A percentile compares a stretch with the other conserved stretches of the same genome.
phyloP scores from a whole-genome alignment of 495 filamentous ascomycete genomes.

The Lindgomyces ingoldianus region DNA sequence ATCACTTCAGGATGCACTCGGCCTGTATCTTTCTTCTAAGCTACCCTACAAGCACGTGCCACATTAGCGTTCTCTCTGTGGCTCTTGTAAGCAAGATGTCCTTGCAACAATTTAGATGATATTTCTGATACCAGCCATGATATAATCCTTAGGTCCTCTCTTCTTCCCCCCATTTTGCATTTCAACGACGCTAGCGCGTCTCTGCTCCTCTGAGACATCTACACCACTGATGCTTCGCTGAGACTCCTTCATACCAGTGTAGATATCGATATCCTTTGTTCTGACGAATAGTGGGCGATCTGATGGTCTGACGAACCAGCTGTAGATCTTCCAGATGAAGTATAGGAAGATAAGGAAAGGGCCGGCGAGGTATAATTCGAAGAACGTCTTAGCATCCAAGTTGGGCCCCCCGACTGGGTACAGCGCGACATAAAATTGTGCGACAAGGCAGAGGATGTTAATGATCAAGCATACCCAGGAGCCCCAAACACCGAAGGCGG shows the following conservation, averaged over 20 bases:
- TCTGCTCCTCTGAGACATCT: constrained; percentile 22
- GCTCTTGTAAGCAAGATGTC: too few species aligned
- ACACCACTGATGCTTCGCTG: constrained; percentile 14
- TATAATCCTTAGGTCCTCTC: constrained; percentile 18
- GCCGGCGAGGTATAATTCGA: constrained; percentile 26
- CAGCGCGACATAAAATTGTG: constrained; percentile 50
- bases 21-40: too few species aligned
- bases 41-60: too few species aligned
- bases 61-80: too few species aligned
- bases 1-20: too few species aligned
- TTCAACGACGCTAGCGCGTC: constrained; percentile 13
- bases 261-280: constrained; percentile 25
- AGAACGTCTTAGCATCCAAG: constrained; percentile 20
- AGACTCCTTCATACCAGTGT: constrained; percentile 23
- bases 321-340: constrained; percentile 49
- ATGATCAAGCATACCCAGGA: constrained; percentile 10
- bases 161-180: constrained; percentile 12
- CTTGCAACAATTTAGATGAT: constrained; percentile 10
- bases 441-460: constrained; percentile 15
- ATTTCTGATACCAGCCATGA: constrained; percentile 13
- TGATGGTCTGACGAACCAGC: constrained; percentile 17
- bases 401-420: constrained; percentile 31
- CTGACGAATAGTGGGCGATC: constrained; percentile 27
- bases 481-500: constrained; percentile 34
- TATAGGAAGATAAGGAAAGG: constrained; percentile 41